Evolutionary conservation across 805 yeast species (phyloP), one percentile per base, ranked within the genome.

Genomic region (Saturnispora halmiae): DNA sequence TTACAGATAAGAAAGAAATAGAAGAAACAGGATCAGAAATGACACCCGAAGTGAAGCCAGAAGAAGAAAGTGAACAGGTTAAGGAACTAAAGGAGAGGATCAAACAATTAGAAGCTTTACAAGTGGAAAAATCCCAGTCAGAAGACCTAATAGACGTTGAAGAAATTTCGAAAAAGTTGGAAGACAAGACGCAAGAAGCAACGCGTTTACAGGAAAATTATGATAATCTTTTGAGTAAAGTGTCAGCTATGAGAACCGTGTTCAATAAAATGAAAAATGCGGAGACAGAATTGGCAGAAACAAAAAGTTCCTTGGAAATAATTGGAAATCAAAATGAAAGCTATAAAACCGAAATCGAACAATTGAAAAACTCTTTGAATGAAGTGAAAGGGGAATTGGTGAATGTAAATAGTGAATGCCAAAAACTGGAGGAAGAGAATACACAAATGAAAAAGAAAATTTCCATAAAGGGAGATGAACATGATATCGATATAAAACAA

Each of bases 191-290:
- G 24, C 61, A 65, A 27, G 85, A 79, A 51, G 68, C 80, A 42
- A 79, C 72, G 36, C 69, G 71, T 24, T 66, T 72, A 22, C 75
- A 79, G 49, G 64, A 67, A 2, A 76, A 77, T 46, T 80, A 82
- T 52, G 79, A 80, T 45, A 65, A 72, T 4, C 59, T 83, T 25
- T 58, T 83, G 44, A 74, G 73, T 46, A 70, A 80, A 54, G 56
- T 83, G 14, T 73, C 85, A 1, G 73, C 83, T 2, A 82, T 82
- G 90, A 82, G 81, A 49, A 64, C 79, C 1, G 71, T 82, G 2
- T 82, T 82, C 57, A 67, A 63, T 30, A 82, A 82, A 48, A 80
- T 82, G 84, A 79, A 82, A 53, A 80, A 74, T 43, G 65, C 85
- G 0, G 80, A 82, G 52, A 61, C 58, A 3, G 83, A 81, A 49